Base-by-base conservation (phyloP, 179 eudicot genomes). In the Actinidia chinensis region DNA sequence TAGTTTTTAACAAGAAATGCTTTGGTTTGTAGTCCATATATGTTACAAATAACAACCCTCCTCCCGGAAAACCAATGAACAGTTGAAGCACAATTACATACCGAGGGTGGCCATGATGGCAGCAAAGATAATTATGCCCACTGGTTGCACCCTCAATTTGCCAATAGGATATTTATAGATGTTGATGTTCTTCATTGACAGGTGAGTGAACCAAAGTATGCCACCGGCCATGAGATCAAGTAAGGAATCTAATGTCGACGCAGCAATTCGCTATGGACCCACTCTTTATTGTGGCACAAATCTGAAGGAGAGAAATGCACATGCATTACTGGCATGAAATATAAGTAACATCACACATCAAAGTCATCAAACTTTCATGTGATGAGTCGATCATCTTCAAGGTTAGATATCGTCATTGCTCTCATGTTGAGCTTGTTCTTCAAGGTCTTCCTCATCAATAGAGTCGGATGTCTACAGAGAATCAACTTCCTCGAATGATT, bases 101-200 rank as follows among this genome's bases (percentile, higher is more conserved):
- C 99, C 98, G 23, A 96, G 85, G 52, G 99, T 96, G 75, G 99
- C 99, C 99, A 96, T 96, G 40, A 96, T 71, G 78, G 99, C 97
- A 54, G 99, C 98, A 84, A 96, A 96, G 72, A 96, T 75, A 17
- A 94, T 88, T 63, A 96, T 94, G 71, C 99, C 99, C 6, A 96
- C 98, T 2, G 99, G 99, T 84, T 96, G 99, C 61, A 96, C 97
- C 82, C 99, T 84, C 85, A 94, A 65, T 82, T 96, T 96, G 40
- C 99, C 99, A 22, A 96, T 96, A 14, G 99, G 99, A 81, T 96
- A 96, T 74, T 87, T 91, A 75, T 94, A 94, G 78, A 94, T 91
- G 67, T 96, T 94, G 44, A 92, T 84, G 71, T 74, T 89, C 64
- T 86, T 92, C 97, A 96, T 96, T 6, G 99, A 90, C 65, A 94